A percentile compares a stretch with the other conserved stretches of the same genome.
Evolutionary conservation across 331 rosid species (phyloP).

Genomic region (Spiraea crenata): DNA sequence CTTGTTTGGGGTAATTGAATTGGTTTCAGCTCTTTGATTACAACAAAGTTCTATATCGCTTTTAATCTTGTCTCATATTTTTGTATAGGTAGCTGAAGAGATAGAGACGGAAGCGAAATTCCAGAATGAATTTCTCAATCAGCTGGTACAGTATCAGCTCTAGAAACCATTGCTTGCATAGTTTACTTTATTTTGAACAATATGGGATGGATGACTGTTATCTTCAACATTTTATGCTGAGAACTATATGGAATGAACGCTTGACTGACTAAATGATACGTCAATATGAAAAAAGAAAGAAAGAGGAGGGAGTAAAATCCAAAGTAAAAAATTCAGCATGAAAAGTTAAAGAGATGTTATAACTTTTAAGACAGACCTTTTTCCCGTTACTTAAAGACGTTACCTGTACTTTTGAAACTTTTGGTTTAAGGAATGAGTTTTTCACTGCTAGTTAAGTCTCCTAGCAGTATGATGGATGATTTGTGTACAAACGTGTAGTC

Average conservation of each 20-base stretch:
- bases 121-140: constrained; percentile 58
- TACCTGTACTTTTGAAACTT: no score
- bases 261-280: not conserved
- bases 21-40: not conserved
- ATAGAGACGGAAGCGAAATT: constrained; percentile 65
- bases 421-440: no score
- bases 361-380: no score
- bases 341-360: no score
- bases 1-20: not conserved
- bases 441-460: no score
- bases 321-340: no score
- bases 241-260: not conserved
- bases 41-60: not conserved
- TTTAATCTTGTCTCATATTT: constrained; percentile 10
- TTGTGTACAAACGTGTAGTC: no score
- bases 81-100: constrained; percentile 80
- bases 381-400: no score
- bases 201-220: not conserved
- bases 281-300: not conserved
- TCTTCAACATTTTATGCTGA: not conserved
- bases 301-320: no score
- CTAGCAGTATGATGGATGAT: no score
- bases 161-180: constrained; percentile 10
- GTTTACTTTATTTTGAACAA: not conserved
- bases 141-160: constrained; percentile 53